Evolutionary conservation across 345 rosid genomes (phyloP).

Genomic region (Euphorbia lathyris): DNA sequence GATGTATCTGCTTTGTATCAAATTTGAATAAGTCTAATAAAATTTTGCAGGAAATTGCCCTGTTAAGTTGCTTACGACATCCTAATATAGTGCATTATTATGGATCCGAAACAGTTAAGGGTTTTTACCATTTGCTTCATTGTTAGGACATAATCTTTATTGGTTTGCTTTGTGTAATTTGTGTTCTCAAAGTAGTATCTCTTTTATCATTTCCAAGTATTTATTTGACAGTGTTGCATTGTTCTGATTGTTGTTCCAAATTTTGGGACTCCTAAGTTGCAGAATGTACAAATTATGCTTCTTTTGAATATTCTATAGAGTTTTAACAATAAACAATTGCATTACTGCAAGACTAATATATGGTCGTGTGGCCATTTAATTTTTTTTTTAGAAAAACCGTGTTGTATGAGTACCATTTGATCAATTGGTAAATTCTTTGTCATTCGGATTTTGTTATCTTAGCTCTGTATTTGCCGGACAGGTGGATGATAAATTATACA

Average conservation of each 20-base stretch:
- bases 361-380: neutral
- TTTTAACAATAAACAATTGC: neutral
- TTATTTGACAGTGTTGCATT: neutral
- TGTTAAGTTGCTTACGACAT: conserved; percentile 61
- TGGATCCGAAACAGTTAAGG: conserved; percentile 66
- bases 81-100: conserved; percentile 76
- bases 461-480: conserved; percentile 22
- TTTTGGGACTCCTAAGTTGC: neutral
- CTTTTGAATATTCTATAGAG: conserved; percentile 1
- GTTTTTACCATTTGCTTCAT: neutral
- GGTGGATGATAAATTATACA: conserved; percentile 64
- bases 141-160: neutral
- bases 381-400: neutral
- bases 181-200: neutral
- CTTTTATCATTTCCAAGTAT: neutral
- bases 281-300: neutral
- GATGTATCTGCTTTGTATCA: too few species aligned
- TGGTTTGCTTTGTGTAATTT: neutral
- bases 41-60: conserved; percentile 57
- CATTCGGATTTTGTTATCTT: neutral
- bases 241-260: neutral
- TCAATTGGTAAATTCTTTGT: neutral
- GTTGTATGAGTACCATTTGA: neutral
- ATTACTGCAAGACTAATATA: neutral
- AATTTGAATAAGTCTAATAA: too few species aligned